Evolutionary conservation across 768 basidiomycete genomes (phyloP).

Genomic region (Leccinum uliginosum): DNA sequence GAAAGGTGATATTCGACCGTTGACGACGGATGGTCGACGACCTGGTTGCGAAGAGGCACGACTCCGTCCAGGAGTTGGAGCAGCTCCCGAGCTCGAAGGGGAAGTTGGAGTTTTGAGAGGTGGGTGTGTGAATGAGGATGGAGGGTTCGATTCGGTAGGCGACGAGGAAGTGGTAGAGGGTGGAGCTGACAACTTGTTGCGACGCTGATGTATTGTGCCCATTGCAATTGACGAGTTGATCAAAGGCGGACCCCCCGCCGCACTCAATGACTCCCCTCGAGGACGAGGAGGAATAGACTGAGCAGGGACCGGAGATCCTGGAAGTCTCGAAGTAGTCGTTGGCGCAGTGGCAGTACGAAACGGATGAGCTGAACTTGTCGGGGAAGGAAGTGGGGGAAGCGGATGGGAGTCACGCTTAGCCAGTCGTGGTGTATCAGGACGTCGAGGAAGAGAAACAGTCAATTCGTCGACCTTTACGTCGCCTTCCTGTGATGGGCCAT

Average conservation of each 20-base stretch:
- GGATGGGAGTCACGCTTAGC: slow-evolving; percentile 56
- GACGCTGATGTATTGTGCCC: slow-evolving; percentile 67
- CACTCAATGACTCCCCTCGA: slow-evolving; percentile 50
- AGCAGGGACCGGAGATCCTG: slow-evolving; percentile 46
- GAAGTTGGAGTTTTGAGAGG: slow-evolving; percentile 33
- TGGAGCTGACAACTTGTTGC: slow-evolving; percentile 62
- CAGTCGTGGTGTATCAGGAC: slow-evolving; percentile 41
- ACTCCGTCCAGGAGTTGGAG: slow-evolving; percentile 41
- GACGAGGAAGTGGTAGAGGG: slow-evolving; percentile 34
- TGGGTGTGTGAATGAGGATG: slow-evolving; percentile 32
- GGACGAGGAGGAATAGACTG: slow-evolving; percentile 45
- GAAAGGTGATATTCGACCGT: slow-evolving; percentile 48
- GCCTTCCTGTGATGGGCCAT: slow-evolving; percentile 30
- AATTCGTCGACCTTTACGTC: slow-evolving; percentile 30
- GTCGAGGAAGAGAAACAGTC: slow-evolving; percentile 26
- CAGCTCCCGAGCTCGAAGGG: slow-evolving; percentile 36
- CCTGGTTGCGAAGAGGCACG: slow-evolving; percentile 79
- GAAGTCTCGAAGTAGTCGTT: slow-evolving; percentile 29
- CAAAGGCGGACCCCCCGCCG: slow-evolving; percentile 32
- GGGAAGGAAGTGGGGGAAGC: slow-evolving; percentile 62
- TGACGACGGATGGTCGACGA: slow-evolving; percentile 56
- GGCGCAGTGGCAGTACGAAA: slow-evolving; percentile 24
- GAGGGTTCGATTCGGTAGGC: slow-evolving; percentile 36
- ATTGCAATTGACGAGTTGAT: slow-evolving; percentile 58
- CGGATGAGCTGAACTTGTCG: slow-evolving; percentile 30